Conservation (phyloP, 106 monocot species). For the Dioscorea dumetorum region DNA sequence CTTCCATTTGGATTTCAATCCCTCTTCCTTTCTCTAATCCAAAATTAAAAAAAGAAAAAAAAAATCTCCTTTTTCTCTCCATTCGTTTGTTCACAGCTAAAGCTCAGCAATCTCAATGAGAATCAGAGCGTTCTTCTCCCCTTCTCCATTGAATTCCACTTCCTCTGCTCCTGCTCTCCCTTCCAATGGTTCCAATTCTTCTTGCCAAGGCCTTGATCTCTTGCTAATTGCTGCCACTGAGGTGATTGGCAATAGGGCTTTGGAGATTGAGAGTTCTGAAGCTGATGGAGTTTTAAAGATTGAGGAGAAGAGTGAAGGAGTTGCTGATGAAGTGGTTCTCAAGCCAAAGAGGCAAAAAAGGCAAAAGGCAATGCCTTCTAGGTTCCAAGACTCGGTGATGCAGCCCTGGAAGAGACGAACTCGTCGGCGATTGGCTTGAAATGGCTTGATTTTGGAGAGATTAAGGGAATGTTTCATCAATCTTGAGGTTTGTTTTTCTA, state of each 20-base stretch:
- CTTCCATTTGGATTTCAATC: not conserved
- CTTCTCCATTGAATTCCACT: not conserved
- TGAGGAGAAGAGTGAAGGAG: not conserved
- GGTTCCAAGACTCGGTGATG: constrained; percentile 44
- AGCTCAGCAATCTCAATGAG: no score
- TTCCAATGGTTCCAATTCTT: not conserved
- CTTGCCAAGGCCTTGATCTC: not conserved
- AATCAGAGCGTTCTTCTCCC: not conserved
- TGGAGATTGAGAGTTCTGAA: not conserved
- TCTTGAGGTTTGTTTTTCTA: no score
- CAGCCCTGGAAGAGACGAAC: constrained; percentile 46
- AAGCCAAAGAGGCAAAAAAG: constrained; percentile 18
- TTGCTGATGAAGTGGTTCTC: not conserved
- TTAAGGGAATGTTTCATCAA: no score
- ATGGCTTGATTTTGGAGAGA: no score
- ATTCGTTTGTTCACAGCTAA: no score
- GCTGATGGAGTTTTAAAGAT: not conserved
- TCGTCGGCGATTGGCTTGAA: constrained; percentile 1
- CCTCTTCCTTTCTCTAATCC: not conserved
- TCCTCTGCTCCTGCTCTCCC: not conserved
- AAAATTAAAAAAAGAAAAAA: no score
- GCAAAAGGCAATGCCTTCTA: constrained; percentile 29
- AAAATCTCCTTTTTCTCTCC: no score
- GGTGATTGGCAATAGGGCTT: no score
- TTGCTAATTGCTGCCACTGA: not conserved